Conservation (phyloP, 2,329 filamentous ascomycete species). For the Cercospora canescens region DNA sequence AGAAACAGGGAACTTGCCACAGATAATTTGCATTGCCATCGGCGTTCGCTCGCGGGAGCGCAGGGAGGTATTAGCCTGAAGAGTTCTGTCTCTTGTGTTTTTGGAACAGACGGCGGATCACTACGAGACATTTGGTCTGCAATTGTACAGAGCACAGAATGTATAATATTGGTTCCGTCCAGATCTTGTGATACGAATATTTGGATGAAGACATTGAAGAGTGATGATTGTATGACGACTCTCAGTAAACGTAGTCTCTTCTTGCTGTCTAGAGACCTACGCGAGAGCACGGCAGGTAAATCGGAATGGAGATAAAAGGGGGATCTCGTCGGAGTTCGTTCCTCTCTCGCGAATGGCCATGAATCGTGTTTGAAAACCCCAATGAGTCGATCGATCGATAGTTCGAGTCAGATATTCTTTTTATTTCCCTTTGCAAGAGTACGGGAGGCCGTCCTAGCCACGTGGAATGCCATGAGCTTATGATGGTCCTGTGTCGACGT, state of each 20-base stretch:
- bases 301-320: not conserved
- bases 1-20: not conserved
- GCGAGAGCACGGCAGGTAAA: no score
- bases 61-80: not conserved
- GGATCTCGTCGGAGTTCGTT: not conserved
- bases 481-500: not conserved
- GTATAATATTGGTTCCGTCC: not conserved
- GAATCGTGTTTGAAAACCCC: not conserved
- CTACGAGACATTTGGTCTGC: not conserved
- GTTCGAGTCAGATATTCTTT: not conserved
- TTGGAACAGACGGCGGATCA: not conserved
- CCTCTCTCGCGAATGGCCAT: not conserved
- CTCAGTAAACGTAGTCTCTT: no score
- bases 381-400: not conserved
- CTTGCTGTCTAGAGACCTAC: no score
- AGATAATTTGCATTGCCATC: not conserved
- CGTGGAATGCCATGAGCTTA: not conserved
- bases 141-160: constrained; percentile 2
- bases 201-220: not conserved
- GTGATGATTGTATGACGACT: not conserved
- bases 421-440: not conserved
- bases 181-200: not conserved
- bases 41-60: not conserved
- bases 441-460: not conserved
- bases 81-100: not conserved